A percentile compares a stretch with the other conserved stretches of the same genome.
These are phyloP conservation scores for Pyrenophora teres DNA, from an alignment of 2,329 filamentous ascomycete species.

Conservation along the genomic window DNA sequence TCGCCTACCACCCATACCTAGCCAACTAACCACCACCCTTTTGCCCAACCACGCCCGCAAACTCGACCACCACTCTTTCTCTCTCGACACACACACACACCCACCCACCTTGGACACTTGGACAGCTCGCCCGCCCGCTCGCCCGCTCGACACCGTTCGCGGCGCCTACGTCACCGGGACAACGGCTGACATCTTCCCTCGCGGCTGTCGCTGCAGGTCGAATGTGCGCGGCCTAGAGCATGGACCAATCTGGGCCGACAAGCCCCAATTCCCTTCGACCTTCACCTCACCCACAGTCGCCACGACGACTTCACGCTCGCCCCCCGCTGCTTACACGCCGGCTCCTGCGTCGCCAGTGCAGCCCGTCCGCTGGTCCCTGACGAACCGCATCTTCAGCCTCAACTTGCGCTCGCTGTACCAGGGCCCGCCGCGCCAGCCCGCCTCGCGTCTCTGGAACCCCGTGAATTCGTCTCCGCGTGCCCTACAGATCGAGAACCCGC, in stretches of 20 bases:
- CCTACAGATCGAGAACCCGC: slow-evolving; percentile 47
- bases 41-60: background rate
- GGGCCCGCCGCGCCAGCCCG: slow-evolving; percentile 44
- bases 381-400: slow-evolving; percentile 50
- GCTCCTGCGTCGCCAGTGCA: slow-evolving; percentile 27
- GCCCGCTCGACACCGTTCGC: no score
- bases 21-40: background rate
- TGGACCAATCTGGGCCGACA: slow-evolving; percentile 18
- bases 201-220: slow-evolving; percentile 10
- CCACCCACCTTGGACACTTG: no score
- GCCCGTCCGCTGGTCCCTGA: slow-evolving; percentile 48
- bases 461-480: slow-evolving; percentile 63
- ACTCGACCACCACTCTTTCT: no score
- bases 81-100: no score
- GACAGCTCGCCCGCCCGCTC: no score
- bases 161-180: no score
- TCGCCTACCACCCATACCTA: background rate
- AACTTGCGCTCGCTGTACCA: slow-evolving; percentile 35
- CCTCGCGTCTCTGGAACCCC: slow-evolving; percentile 64
- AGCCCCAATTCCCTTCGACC: slow-evolving; percentile 14
- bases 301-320: slow-evolving; percentile 35
- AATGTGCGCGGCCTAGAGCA: slow-evolving; percentile 16
- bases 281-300: slow-evolving; percentile 18
- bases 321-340: slow-evolving; percentile 34
- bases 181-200: background rate